Evolutionary conservation across 768 basidiomycete species (phyloP).

Genomic region (Hygrophoropsis aurantiaca): DNA sequence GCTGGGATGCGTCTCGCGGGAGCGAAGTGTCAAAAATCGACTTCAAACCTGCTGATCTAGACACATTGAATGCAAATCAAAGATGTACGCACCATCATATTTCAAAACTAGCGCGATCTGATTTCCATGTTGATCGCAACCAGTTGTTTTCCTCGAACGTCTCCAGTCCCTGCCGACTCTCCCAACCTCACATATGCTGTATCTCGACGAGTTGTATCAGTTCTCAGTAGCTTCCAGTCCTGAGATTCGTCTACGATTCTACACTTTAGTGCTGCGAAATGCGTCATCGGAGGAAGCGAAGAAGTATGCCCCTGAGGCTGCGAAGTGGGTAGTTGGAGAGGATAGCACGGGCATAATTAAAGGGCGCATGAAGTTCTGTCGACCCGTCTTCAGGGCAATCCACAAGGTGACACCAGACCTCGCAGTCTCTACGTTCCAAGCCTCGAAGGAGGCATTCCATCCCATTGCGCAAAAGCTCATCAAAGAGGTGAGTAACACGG

Average conservation of each 20-base stretch:
- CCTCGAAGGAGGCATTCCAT: conserved; percentile 41
- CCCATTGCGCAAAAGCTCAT: conserved; percentile 51
- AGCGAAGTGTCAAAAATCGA: conserved; percentile 32
- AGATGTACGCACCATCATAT: conserved; percentile 33
- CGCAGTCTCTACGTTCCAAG: conserved; percentile 35
- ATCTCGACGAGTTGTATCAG: conserved; percentile 45
- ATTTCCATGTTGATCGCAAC: too few relatives aligned
- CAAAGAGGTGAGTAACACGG: conserved; percentile 38
- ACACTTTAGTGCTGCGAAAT: conserved; percentile 46
- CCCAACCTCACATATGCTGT: conserved; percentile 39
- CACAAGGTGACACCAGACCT: conserved; percentile 34
- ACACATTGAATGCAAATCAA: conserved; percentile 50
- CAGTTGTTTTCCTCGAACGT: conserved; percentile 59
- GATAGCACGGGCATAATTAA: conserved; percentile 42
- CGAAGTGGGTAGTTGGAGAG: conserved; percentile 46
- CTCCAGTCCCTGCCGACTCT: conserved; percentile 43
- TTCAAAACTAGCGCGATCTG: not conserved
- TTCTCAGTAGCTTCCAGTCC: conserved; percentile 44
- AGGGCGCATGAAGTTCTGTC: conserved; percentile 58
- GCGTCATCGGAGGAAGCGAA: conserved; percentile 31
- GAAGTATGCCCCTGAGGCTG: conserved; percentile 33
- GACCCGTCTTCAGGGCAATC: conserved; percentile 44
- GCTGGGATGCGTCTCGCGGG: conserved; percentile 49
- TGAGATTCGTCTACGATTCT: conserved; percentile 54
- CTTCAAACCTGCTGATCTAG: conserved; percentile 48